These are phyloP conservation scores for Penicillium ucsense DNA, from an alignment of 495 filamentous ascomycete species.

Conservation along the genomic window DNA sequence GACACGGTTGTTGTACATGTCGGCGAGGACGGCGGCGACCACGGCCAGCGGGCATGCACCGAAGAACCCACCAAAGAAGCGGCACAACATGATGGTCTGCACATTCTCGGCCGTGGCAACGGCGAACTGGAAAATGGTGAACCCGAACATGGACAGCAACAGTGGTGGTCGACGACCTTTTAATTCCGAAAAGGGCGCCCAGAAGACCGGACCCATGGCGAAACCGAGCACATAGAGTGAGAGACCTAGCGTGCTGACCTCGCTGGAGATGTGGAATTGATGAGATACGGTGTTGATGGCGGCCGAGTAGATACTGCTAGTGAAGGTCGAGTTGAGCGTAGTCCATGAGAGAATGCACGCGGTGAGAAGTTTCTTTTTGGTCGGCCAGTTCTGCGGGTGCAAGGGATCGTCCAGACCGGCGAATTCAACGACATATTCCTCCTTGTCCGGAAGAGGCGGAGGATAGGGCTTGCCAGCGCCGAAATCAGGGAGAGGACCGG, in stretches of 20 bases:
- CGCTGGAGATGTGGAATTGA: slow-evolving; percentile 42
- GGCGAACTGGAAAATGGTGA: slow-evolving; percentile 10
- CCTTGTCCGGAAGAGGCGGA: slow-evolving; percentile 57
- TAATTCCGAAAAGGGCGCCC: slow-evolving; percentile 58
- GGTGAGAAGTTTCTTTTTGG: slow-evolving; percentile 63
- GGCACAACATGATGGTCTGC: slow-evolving; percentile 60
- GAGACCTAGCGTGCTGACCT: slow-evolving; percentile 47
- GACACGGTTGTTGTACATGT: slow-evolving; percentile 74
- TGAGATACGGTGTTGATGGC: slow-evolving; percentile 36
- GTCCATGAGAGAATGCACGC: slow-evolving; percentile 70
- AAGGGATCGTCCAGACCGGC: slow-evolving; percentile 59
- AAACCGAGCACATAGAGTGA: slow-evolving; percentile 54
- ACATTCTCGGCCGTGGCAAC: slow-evolving; percentile 23
- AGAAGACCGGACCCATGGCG: slow-evolving; percentile 50
- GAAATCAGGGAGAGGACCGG: slow-evolving; percentile 47
- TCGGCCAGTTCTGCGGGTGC: slow-evolving; percentile 77
- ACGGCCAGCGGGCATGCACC: slow-evolving; percentile 73
- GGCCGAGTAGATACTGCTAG: slow-evolving; percentile 46
- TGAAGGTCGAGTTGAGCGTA: slow-evolving; percentile 67
- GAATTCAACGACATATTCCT: slow-evolving; percentile 85
- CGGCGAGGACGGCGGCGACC: slow-evolving; percentile 79
- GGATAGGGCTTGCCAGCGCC: slow-evolving; percentile 75
- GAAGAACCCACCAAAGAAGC: slow-evolving; percentile 71
- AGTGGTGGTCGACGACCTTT: slow-evolving; percentile 54
- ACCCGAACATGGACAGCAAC: slow-evolving; percentile 30